Evolutionary conservation across 2,329 filamentous ascomycete genomes (phyloP), one percentile per base, ranked within the genome.

Genomic region (Waltergamsia citrina): DNA sequence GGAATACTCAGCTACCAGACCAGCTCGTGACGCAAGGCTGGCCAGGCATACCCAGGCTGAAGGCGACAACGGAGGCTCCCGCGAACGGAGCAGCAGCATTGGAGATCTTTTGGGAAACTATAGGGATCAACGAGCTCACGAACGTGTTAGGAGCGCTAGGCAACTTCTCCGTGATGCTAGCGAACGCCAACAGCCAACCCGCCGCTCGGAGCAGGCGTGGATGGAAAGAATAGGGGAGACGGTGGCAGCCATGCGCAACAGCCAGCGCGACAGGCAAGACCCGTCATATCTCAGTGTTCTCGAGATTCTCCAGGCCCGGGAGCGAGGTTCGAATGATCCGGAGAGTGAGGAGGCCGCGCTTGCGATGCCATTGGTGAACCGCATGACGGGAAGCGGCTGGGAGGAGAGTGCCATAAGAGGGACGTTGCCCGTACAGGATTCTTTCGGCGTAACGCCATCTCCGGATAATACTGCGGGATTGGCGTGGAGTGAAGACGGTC

Each of bases 401-500:
- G 56, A 61, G 33, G 57, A 61, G 37, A 58, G 52, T 25, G 51
- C 50, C 11, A 46, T 56, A 2, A 45, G 54, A 12, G 50, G 49
- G 6, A 56, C 53, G 1, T 41, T 54, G 7, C 43, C 41, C 1
- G 60, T 64, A 18, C 58, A 63, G 6, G 57, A 58, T 5, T 52
- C 62, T 17, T 57, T 62, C n/a, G 60, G 63, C 36, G 52, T 56
- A 34, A 58, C 57, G 2, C 62, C 67, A 9, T 62, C 65, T 26
- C 59, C 66, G 4, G 67, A 74, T 32, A 74, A 78, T 34, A 80
- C 76, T 2, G 71, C 74, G 9, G 76, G 76, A 3, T 54, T 78
- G 43, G 61, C 67, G 16, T 81, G 76, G 76, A 77, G 72, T 41
- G 66, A 71, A 23, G 71, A 79, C 45, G 76, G 76, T 3, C 63